A percentile compares a stretch with the other conserved stretches of the same genome.
These are phyloP conservation scores for Aspergillus asperescens DNA, from an alignment of 495 filamentous ascomycete species.

Conservation along the genomic window DNA sequence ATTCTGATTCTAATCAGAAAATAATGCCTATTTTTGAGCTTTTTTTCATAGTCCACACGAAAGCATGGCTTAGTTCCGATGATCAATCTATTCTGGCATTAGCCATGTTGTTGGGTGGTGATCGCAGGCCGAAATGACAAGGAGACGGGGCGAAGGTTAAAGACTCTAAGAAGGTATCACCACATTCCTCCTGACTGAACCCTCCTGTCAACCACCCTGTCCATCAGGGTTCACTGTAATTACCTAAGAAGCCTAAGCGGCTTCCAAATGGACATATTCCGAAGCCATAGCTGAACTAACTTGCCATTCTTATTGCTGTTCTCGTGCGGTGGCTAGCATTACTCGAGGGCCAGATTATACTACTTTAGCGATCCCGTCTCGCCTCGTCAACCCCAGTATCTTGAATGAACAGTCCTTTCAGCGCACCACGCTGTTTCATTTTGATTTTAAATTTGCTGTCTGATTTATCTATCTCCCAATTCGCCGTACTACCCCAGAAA, in stretches of 20 bases:
- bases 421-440: neutral
- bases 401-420: neutral
- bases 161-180: neutral
- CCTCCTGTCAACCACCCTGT: neutral
- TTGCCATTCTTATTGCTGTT: neutral
- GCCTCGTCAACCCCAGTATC: neutral
- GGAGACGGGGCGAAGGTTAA: neutral
- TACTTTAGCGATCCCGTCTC: slow-evolving; percentile 1
- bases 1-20: slow-evolving; percentile 1
- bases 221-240: neutral
- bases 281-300: slow-evolving; percentile 15
- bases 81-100: neutral
- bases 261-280: neutral
- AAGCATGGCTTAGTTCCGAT: neutral
- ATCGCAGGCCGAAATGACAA: neutral
- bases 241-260: neutral
- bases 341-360: neutral
- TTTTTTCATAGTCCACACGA: neutral
- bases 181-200: slow-evolving; percentile 1
- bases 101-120: neutral
- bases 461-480: neutral
- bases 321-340: neutral
- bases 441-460: neutral
- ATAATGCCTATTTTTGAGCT: neutral
- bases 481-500: slow-evolving; percentile 1